Evolutionary conservation across 2,329 filamentous ascomycete genomes (phyloP).

Genomic region (Exophiala aquamarina): DNA sequence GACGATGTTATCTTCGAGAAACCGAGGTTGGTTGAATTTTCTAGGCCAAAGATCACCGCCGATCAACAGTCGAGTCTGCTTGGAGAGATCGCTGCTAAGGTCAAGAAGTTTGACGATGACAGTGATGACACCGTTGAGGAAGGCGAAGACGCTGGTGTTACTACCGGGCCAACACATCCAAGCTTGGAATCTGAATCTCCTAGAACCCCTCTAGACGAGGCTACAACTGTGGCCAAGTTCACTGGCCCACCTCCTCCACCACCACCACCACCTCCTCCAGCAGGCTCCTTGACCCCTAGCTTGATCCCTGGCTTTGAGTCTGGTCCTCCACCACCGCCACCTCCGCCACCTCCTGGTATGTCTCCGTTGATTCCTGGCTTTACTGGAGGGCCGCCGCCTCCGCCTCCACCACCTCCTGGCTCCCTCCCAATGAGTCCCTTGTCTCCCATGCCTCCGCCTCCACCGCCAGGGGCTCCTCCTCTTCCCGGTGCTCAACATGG

Average conservation of each 20-base stretch:
- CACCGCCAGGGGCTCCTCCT: conserved; percentile 67
- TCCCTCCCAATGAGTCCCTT: conserved; percentile 31
- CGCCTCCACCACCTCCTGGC: conserved; percentile 47
- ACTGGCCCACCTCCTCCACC: conserved; percentile 40
- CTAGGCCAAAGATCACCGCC: conserved; percentile 65
- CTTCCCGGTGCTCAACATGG: conserved; percentile 59
- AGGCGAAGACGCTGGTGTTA: conserved; percentile 60
- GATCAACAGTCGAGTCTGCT: conserved; percentile 66
- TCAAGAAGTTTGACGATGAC: conserved; percentile 71
- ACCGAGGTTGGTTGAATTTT: conserved; percentile 75
- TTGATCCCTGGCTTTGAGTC: conserved; percentile 40
- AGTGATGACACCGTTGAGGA: conserved; percentile 48
- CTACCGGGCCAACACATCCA: conserved; percentile 73
- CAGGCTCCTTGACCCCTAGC: conserved; percentile 13
- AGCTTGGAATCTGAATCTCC: conserved; percentile 72
- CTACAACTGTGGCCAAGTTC: conserved; percentile 57
- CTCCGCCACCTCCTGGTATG: conserved; percentile 45
- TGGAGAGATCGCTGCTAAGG: conserved; percentile 72
- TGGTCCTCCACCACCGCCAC: conserved; percentile 50
- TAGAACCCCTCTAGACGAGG: conserved; percentile 62
- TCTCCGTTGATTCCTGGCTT: conserved; percentile 46
- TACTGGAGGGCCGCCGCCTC: conserved; percentile 39
- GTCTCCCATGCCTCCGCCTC: conserved; percentile 55
- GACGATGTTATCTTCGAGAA: conserved; percentile 72
- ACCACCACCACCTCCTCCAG: conserved; percentile 34